These are phyloP conservation scores for Peniophora sp. DNA, from an alignment of 1,284 basidiomycete species.

Conservation along the genomic window DNA sequence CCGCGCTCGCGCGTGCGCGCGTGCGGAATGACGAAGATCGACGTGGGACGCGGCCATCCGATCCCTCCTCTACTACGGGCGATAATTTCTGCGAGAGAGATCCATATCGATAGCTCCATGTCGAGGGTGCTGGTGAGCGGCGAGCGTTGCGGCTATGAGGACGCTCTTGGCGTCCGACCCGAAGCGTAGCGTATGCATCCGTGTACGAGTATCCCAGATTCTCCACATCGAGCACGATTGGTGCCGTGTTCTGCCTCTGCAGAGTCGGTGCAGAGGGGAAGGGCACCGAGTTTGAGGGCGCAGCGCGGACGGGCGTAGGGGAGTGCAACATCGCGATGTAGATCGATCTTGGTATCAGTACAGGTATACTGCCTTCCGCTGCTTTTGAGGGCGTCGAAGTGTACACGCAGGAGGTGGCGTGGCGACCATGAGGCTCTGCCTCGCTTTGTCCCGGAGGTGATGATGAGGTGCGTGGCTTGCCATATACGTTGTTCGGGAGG, in stretches of 20 bases:
- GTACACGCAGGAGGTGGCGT: constrained; percentile 5
- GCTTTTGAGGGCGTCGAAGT: constrained; percentile 7
- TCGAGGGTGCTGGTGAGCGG: constrained; percentile 10
- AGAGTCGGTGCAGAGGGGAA: constrained; percentile 11
- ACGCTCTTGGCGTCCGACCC: neutral
- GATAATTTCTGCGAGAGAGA: constrained; percentile 11
- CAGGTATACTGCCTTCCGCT: constrained; percentile 8
- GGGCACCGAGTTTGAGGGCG: constrained; percentile 9
- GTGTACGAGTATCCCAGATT: constrained; percentile 11
- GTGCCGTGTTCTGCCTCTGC: constrained; percentile 9
- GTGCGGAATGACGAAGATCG: too few species aligned
- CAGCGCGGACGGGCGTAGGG: constrained; percentile 3
- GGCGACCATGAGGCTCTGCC: constrained; percentile 9
- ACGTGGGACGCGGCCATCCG: constrained; percentile 2
- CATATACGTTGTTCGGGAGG: constrained; percentile 1
- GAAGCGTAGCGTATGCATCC: constrained; percentile 6
- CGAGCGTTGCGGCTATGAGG: constrained; percentile 6
- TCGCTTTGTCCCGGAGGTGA: neutral
- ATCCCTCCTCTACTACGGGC: constrained; percentile 13
- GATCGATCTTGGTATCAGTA: constrained; percentile 4
- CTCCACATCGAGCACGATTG: constrained; percentile 6
- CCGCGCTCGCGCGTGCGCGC: constrained; percentile 1
- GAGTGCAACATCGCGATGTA: constrained; percentile 8
- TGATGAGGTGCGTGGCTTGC: too few species aligned
- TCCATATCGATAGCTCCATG: constrained; percentile 11